phyloP scores from a whole-genome alignment of 768 basidiomycete species.

The Hirschioporus abietinus region DNA sequence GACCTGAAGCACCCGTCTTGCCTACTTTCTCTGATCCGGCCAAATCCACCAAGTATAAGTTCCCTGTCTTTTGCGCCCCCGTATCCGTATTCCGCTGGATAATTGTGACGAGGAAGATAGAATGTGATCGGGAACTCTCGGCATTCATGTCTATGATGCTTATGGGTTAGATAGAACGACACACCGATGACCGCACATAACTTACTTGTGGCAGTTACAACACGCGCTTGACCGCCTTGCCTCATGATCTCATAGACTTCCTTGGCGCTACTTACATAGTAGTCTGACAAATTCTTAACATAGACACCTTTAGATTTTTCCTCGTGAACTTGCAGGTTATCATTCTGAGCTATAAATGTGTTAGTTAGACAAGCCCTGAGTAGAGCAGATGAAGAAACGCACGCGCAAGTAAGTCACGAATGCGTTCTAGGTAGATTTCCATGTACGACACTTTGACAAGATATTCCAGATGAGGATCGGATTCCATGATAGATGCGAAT shows the following conservation, averaged over 20 bases:
- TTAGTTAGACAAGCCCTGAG: neutral
- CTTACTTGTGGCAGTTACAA: slow-evolving; percentile 92
- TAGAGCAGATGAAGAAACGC: slow-evolving; percentile 30
- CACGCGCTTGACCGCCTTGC: slow-evolving; percentile 86
- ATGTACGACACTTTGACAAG: slow-evolving; percentile 99
- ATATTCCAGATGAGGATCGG: slow-evolving; percentile 93
- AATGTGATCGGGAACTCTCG: slow-evolving; percentile 97
- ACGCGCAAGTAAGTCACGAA: slow-evolving; percentile 95
- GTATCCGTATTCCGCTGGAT: slow-evolving; percentile 95
- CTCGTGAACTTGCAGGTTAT: slow-evolving; percentile 97
- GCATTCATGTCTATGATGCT: slow-evolving; percentile 91
- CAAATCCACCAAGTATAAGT: slow-evolving; percentile 94
- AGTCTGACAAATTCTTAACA: slow-evolving; percentile 95
- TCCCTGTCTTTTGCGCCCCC: slow-evolving; percentile 93
- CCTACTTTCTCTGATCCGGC: slow-evolving; percentile 99
- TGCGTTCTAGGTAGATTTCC: slow-evolving; percentile 98
- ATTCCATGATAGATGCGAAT: slow-evolving; percentile 95
- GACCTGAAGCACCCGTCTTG: slow-evolving; percentile 98
- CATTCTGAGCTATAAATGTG: slow-evolving; percentile 72
- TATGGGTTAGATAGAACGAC: neutral
- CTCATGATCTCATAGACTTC: slow-evolving; percentile 99
- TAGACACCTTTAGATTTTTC: slow-evolving; percentile 97
- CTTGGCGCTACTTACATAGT: slow-evolving; percentile 91
- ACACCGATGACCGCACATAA: slow-evolving; percentile 10
- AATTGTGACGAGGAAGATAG: slow-evolving; percentile 97